Evolutionary conservation across 225 moss, liverwort and hornwort genomes (phyloP), one percentile per base, ranked within the genome.

Genomic region (Anthoceros angustus): DNA sequence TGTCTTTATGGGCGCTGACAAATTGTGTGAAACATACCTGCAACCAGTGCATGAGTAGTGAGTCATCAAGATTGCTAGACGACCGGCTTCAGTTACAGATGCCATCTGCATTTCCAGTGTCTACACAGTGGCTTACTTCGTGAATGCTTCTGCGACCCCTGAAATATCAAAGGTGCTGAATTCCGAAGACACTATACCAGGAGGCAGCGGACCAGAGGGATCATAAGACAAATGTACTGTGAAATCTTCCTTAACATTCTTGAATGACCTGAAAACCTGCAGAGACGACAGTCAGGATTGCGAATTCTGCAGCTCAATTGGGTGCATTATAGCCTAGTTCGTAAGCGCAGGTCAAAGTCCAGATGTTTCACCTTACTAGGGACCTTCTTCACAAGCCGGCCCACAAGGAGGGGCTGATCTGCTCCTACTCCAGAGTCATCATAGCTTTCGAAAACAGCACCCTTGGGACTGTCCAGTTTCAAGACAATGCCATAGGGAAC

Each of bases 1-100:
- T 24, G 87, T 89, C 76, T 92, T 98, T 55, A 89, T 79, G 42
- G 98, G 89, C 73, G 92, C 86, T 62, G 98, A 98, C 63, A 89
- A 78, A 77, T 98, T 98, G 72, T 84, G 75, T 65, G 80, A 87
- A 65, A 81, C 77, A 77, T 89, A 98, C 65, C 95, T 98, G 83
- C 73, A 72, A 16, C 1, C 10, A 50, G 40, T 55, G 10, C 10
- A 70, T 23, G 39, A 63, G 39, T 10, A 61, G 9, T 25, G 24
- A 41, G 32, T 8, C 26, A 39, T 32, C 15, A 12, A 8, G 40
- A 39, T 15, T 7, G 9, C 10, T 10, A 23, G 38, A 64, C 0
- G 6, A 20, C 9, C 9, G 12, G 32, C 5, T 10, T 10, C 64
- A 65, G 0, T 40, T 14, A 10, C 64, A 32, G 6, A 65, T 5